These are phyloP conservation scores for Pseudocercospora pini-densiflorae DNA, from an alignment of 2,329 filamentous ascomycete species.

Conservation along the genomic window DNA sequence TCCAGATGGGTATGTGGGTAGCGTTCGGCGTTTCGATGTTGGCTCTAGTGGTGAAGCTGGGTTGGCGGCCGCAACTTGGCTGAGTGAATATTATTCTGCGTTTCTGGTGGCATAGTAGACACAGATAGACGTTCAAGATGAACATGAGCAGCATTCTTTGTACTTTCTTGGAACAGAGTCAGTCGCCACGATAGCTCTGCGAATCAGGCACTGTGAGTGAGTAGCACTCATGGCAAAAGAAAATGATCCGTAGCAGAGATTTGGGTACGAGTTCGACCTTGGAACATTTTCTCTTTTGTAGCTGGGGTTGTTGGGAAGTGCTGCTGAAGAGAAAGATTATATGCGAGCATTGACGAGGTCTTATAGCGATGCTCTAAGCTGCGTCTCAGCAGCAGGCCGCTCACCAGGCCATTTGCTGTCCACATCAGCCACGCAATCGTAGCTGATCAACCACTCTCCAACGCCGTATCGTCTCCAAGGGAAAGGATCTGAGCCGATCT, in stretches of 20 bases:
- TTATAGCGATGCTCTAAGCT: constrained; percentile 17
- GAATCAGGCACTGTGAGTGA: too few relatives aligned
- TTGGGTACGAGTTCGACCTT: neutral
- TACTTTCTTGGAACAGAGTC: too few relatives aligned
- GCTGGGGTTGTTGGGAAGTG: too few relatives aligned
- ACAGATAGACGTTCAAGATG: neutral
- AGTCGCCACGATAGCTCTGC: too few relatives aligned
- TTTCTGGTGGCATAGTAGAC: constrained; percentile 42
- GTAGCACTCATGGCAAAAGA: too few relatives aligned
- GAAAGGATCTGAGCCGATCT: constrained; percentile 20
- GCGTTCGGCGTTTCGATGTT: constrained; percentile 53
- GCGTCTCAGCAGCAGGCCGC: neutral
- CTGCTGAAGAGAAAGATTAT: neutral
- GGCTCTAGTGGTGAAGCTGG: constrained; percentile 25
- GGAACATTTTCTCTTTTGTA: neutral
- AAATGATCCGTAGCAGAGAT: neutral
- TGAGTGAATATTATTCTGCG: constrained; percentile 57
- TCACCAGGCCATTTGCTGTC: constrained; percentile 18
- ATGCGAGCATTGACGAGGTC: neutral
- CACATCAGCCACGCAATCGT: constrained; percentile 25
- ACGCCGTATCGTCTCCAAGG: constrained; percentile 26
- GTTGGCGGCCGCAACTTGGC: constrained; percentile 47
- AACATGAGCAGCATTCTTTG: neutral
- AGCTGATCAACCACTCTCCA: constrained; percentile 23
- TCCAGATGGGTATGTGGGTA: constrained; percentile 75